phyloP scores from a whole-genome alignment of 257 asterid species.

The Solanum tarapatanum region DNA sequence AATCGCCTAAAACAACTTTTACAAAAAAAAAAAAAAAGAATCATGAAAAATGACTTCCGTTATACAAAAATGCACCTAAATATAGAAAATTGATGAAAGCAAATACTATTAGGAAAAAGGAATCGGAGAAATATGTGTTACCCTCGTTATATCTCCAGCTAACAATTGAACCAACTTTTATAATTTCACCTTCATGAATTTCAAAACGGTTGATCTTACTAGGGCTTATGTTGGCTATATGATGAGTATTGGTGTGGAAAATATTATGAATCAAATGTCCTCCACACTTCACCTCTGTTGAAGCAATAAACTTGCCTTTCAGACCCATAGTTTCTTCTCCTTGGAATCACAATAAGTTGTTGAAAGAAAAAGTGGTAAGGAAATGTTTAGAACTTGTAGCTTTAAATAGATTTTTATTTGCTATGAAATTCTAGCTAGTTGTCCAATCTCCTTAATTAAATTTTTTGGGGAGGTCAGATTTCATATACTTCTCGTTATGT shows the following conservation, averaged over 20 bases:
- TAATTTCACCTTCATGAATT: background rate
- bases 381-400: too few relatives aligned
- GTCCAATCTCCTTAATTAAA: too few relatives aligned
- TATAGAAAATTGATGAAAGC: background rate
- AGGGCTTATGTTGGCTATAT: background rate
- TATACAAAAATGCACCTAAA: background rate
- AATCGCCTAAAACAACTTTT: too few relatives aligned
- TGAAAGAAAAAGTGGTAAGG: too few relatives aligned
- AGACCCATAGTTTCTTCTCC: background rate
- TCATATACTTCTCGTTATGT: too few relatives aligned
- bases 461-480: too few relatives aligned
- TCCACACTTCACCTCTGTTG: background rate
- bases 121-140: background rate
- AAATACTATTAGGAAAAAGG: too few relatives aligned
- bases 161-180: background rate
- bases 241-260: background rate
- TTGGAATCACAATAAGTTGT: too few relatives aligned
- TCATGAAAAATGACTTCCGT: too few relatives aligned
- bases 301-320: background rate
- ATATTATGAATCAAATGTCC: background rate
- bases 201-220: background rate
- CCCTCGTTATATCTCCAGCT: background rate
- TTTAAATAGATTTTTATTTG: too few relatives aligned
- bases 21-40: too few relatives aligned
- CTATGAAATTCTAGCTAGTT: too few relatives aligned